Percentiles rank a stretch among this genome's conserved stretches.
Conservation (phyloP, 495 filamentous ascomycete species). For the Aspergillus ostianus region DNA sequence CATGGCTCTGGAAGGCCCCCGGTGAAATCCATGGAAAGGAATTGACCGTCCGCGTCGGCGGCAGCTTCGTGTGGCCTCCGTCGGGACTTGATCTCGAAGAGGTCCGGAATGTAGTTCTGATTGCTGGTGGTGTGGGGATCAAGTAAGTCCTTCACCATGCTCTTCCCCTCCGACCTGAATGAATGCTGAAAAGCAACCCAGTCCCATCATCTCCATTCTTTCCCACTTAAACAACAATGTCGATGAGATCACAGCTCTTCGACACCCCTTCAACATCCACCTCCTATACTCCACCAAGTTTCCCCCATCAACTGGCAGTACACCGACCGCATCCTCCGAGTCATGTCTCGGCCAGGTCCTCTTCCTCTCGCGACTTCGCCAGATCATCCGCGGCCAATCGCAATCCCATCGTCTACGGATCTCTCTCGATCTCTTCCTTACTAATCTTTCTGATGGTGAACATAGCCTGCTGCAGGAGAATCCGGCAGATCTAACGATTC, state of each 20-base stretch:
- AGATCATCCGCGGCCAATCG: slow-evolving; percentile 35
- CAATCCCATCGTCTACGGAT: slow-evolving; percentile 31
- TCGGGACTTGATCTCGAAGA: slow-evolving; percentile 32
- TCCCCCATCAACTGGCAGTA: slow-evolving; percentile 28
- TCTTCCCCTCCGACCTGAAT: background rate
- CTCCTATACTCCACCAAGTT: slow-evolving; percentile 47
- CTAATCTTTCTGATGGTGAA: slow-evolving; percentile 18
- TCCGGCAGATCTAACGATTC: slow-evolving; percentile 36
- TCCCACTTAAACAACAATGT: slow-evolving; percentile 41
- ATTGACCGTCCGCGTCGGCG: slow-evolving; percentile 70
- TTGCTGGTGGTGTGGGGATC: slow-evolving; percentile 83
- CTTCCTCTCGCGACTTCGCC: slow-evolving; percentile 53
- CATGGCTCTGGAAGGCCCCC: slow-evolving; percentile 67
- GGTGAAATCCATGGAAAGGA: slow-evolving; percentile 54
- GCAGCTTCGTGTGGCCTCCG: slow-evolving; percentile 76
- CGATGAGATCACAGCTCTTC: slow-evolving; percentile 13
- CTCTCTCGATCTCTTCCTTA: slow-evolving; percentile 41
- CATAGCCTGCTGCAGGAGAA: slow-evolving; percentile 9
- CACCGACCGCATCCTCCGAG: slow-evolving; percentile 21
- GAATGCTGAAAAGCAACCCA: slow-evolving; percentile 15
- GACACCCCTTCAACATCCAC: slow-evolving; percentile 29
- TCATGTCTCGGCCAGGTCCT: slow-evolving; percentile 54
- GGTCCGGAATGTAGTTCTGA: slow-evolving; percentile 61
- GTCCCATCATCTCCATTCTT: slow-evolving; percentile 60
- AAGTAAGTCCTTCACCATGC: slow-evolving; percentile 54